Conservation (phyloP, 78 protist species). For the Emiliania huxleyi region DNA sequence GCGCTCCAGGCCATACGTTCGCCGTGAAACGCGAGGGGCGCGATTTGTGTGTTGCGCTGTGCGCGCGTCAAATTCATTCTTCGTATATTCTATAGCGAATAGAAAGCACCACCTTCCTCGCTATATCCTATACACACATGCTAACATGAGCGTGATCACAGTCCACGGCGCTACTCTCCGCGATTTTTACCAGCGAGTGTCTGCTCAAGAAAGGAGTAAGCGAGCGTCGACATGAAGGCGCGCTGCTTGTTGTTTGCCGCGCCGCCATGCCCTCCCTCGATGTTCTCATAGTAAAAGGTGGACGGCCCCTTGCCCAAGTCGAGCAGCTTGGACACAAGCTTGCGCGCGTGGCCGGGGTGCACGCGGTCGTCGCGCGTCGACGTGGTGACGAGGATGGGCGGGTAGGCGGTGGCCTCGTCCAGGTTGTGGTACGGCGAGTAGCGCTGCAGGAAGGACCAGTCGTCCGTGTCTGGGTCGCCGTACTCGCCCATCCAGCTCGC, state of each 20-base stretch:
- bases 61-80: no score
- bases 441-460: not conserved
- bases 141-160: no score
- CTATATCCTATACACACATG: no score
- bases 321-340: constrained; percentile 72
- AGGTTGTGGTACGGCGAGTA: constrained; percentile 86
- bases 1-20: no score
- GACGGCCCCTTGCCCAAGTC: not conserved
- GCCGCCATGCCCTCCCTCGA: constrained; percentile 59
- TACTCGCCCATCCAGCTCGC: constrained; percentile 82
- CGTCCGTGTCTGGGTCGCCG: constrained; percentile 65
- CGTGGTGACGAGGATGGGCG: constrained; percentile 70
- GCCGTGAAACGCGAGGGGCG: no score
- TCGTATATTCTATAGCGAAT: no score
- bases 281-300: constrained; percentile 38
- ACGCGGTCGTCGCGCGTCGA: constrained; percentile 94
- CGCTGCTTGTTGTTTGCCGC: constrained; percentile 52
- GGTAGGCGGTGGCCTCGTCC: constrained; percentile 28
- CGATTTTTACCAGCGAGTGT: no score
- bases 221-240: constrained; percentile 18
- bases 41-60: no score
- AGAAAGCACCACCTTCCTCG: no score
- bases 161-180: no score
- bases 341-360: constrained; percentile 83
- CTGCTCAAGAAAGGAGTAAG: not conserved